Conservation (phyloP, 2,329 filamentous ascomycete genomes). For the Xylaria sp. region DNA sequence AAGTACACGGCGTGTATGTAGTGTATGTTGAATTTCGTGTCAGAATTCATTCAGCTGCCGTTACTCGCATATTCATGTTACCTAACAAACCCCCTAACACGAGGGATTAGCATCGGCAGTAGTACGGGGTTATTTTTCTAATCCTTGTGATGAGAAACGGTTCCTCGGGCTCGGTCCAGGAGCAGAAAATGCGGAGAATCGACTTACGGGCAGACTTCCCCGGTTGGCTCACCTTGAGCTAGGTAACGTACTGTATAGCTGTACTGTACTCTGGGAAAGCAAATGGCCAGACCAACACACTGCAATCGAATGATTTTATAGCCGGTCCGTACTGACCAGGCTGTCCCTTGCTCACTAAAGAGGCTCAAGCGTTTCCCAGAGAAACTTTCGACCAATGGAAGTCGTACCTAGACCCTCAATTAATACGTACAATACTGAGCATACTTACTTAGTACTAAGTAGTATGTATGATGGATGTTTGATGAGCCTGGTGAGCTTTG, state of each 20-base stretch:
- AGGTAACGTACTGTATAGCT: background rate
- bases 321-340: slow-evolving; percentile 12
- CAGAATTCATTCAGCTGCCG: background rate
- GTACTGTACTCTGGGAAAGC: background rate
- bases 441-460: no score
- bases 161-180: slow-evolving; percentile 4
- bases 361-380: slow-evolving; percentile 5
- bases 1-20: background rate
- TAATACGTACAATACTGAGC: background rate
- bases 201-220: slow-evolving; percentile 14
- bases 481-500: background rate
- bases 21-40: background rate
- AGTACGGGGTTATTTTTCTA: slow-evolving; percentile 3
- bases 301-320: slow-evolving; percentile 25
- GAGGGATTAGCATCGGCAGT: background rate
- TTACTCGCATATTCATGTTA: background rate
- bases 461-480: background rate
- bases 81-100: background rate
- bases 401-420: background rate
- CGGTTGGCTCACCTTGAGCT: slow-evolving; percentile 22
- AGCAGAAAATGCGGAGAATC: slow-evolving; percentile 28
- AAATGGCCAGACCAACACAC: slow-evolving; percentile 16
- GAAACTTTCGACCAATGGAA: background rate
- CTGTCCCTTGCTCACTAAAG: slow-evolving; percentile 21
- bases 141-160: slow-evolving; percentile 10